These are phyloP conservation scores for Blastobotrys elegans DNA, from an alignment of 1,139 yeast genomes.

Conservation along the genomic window DNA sequence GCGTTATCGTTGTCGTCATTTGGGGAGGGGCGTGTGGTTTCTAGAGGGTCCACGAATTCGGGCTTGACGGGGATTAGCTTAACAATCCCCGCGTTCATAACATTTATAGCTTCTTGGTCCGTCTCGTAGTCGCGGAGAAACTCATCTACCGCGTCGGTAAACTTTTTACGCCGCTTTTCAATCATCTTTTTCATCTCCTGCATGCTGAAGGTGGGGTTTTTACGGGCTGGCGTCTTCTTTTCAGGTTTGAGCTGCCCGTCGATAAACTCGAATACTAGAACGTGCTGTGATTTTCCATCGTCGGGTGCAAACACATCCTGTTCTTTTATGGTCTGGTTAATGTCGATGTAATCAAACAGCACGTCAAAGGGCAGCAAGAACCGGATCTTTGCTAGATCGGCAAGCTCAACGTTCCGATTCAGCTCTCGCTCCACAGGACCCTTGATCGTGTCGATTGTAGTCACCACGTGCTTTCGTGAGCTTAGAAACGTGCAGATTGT, in stretches of 20 bases:
- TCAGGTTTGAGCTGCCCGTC: constrained; percentile 53
- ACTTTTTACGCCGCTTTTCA: constrained; percentile 51
- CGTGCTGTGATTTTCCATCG: constrained; percentile 24
- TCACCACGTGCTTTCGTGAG: constrained; percentile 49
- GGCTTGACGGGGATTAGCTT: constrained; percentile 41
- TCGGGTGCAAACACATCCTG: constrained; percentile 27
- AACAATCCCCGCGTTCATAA: constrained; percentile 36
- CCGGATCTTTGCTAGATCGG: constrained; percentile 61
- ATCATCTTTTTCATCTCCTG: constrained; percentile 58
- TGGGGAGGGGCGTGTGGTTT: constrained; percentile 11
- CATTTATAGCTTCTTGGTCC: constrained; percentile 37
- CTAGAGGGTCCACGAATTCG: constrained; percentile 21
- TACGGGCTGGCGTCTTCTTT: constrained; percentile 4
- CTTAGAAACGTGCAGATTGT: constrained; percentile 55
- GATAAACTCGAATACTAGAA: constrained; percentile 69
- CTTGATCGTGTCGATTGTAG: constrained; percentile 48
- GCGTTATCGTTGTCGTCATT: constrained; percentile 27
- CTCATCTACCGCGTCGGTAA: constrained; percentile 40
- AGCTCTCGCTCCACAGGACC: constrained; percentile 44
- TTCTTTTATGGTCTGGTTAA: constrained; percentile 6
- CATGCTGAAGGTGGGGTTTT: constrained; percentile 41
- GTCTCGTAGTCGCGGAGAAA: constrained; percentile 34
- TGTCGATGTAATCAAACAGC: constrained; percentile 57
- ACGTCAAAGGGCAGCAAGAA: constrained; percentile 65
- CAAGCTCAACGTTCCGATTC: constrained; percentile 23